These are phyloP conservation scores for Misopates orontium DNA, from an alignment of 257 asterid genomes.

Conservation along the genomic window DNA sequence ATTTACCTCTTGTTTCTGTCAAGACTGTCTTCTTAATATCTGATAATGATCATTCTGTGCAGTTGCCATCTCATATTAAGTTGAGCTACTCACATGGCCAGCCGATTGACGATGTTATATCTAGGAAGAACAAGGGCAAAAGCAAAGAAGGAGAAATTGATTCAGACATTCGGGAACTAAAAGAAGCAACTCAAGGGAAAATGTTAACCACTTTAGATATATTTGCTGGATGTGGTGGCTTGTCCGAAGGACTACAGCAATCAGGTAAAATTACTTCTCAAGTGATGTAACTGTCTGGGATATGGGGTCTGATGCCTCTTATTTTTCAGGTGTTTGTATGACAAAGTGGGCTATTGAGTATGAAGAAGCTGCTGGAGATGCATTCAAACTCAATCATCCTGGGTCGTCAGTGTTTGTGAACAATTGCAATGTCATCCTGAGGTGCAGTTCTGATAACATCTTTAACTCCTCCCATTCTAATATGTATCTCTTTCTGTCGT, in stretches of 20 bases:
- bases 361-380: constrained; percentile 89
- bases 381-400: constrained; percentile 90
- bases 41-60: constrained; percentile 37
- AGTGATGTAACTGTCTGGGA: constrained; percentile 15
- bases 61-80: constrained; percentile 75
- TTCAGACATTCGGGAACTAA: constrained; percentile 35
- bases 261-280: constrained; percentile 54
- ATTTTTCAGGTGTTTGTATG: constrained; percentile 53
- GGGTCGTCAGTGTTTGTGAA: constrained; percentile 68
- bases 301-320: constrained; percentile 24
- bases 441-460: constrained; percentile 41
- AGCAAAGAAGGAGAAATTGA: constrained; percentile 73
- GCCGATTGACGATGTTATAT: constrained; percentile 38
- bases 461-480: constrained; percentile 1
- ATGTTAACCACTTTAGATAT: constrained; percentile 74
- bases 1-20: constrained; percentile 11
- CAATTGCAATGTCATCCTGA: constrained; percentile 86
- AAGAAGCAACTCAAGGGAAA: constrained; percentile 36
- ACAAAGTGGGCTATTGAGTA: constrained; percentile 99
- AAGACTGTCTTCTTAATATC: constrained; percentile 21
- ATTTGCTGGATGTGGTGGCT: constrained; percentile 98
- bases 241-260: constrained; percentile 78
- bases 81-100: constrained; percentile 51
- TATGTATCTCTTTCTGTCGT: background rate
- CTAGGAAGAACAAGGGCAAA: constrained; percentile 77